Base-by-base conservation (phyloP, 345 rosid genomes). In the Combretum micranthum region DNA sequence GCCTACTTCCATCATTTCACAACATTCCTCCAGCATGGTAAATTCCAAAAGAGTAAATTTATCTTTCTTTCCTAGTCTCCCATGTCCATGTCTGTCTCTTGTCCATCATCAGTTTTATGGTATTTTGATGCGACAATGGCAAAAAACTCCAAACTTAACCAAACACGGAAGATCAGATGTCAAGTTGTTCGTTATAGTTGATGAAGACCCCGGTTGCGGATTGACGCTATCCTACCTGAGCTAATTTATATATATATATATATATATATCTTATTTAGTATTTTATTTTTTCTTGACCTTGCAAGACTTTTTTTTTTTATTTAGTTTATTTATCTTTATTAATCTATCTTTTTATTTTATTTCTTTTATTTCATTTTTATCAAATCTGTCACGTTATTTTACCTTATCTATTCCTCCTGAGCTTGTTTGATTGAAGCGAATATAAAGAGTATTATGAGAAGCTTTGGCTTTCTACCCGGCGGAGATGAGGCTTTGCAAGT, bases 231-330 rank as follows among this genome's bases (percentile, higher is more conserved):
- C 66, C 47, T 20, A 25, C 0, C 21, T 55, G 66, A 63, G 66
- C 66, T 63, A 0, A 14, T 2, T 3, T 17, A 17, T 46, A 26
- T n/a, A 25, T 25, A 25, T 25, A 25, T 17, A 17, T 46, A 26
- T n/a, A 25, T 25, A 25, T 25, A 25, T 25, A 25, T 25, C 2
- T 25, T 2, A 5, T 3, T 16, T 59, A 0, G n/a, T 25, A 0
- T 57, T 65, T 51, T 9, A 2, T 17, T 55, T 55, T 59, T 70
- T 79, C 87, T 84, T 84, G 85, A 84, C 59, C 87, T 84, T 84
- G 85, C 90, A 84, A 84, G 90, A 12, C 83, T 77, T 73, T 73
- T 11, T 16, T 0, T 7, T 43, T 2, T 62, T 12, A 12, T 0
- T 2, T 20, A 0, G 0, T 1, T 0, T 0, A 25, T 26, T 14